Evolutionary conservation across 768 basidiomycete species (phyloP).

Genomic region (Rhizopogon roseolus): DNA sequence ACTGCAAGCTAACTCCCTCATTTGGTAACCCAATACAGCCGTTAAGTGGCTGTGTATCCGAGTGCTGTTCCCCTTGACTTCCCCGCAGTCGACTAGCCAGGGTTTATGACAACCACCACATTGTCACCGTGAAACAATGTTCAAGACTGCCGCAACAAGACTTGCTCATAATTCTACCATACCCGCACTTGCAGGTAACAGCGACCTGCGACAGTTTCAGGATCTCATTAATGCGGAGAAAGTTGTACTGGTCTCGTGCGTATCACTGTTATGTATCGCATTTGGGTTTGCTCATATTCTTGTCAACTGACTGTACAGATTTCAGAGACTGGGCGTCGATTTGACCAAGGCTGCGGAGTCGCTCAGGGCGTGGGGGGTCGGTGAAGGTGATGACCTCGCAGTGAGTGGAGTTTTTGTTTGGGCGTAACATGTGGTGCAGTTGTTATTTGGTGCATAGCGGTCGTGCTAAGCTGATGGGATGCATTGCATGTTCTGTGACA

Average conservation of each 20-base stretch:
- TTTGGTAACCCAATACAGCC: too few relatives aligned
- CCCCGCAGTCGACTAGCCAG: background rate
- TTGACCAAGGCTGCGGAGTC: slow-evolving; percentile 69
- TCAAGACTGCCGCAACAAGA: slow-evolving; percentile 72
- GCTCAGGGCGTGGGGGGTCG: slow-evolving; percentile 64
- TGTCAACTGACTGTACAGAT: slow-evolving; percentile 26
- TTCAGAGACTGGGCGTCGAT: slow-evolving; percentile 65
- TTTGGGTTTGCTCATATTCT: background rate
- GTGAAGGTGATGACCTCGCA: slow-evolving; percentile 80
- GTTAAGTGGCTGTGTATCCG: background rate
- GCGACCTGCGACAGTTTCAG: slow-evolving; percentile 77
- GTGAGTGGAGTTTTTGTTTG: slow-evolving; percentile 36
- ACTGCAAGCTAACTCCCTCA: too few relatives aligned
- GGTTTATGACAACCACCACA: background rate
- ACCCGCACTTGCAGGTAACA: slow-evolving; percentile 64
- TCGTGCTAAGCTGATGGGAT: background rate
- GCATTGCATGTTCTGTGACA: background rate
- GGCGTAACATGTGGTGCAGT: background rate
- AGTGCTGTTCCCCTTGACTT: background rate
- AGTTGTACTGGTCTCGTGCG: slow-evolving; percentile 68
- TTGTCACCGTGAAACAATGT: slow-evolving; percentile 40
- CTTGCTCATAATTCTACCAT: slow-evolving; percentile 88
- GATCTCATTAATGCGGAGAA: slow-evolving; percentile 91
- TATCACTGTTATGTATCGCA: slow-evolving; percentile 3
- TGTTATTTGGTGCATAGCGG: background rate